phyloP scores from a whole-genome alignment of 352 stramenopile genomes.

The Thalassiosira livingstoniorum region DNA sequence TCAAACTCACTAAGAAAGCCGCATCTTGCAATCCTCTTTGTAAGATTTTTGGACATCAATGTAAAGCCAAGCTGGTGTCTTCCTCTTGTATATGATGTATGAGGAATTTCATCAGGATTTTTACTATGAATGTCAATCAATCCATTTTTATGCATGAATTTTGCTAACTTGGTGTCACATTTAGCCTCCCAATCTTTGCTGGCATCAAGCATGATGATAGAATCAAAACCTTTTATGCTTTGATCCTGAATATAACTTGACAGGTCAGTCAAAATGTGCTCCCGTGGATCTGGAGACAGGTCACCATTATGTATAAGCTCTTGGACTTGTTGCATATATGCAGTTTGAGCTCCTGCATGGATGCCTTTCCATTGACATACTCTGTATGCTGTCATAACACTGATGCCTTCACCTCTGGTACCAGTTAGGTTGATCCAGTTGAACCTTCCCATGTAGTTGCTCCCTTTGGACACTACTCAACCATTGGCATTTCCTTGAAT shows the following conservation, averaged over 20 bases:
- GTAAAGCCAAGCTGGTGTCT: conserved; percentile 11
- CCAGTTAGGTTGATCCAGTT: not conserved
- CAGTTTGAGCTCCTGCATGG: conserved; percentile 15
- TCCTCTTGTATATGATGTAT: not conserved
- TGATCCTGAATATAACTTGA: not conserved
- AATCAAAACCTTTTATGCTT: not conserved
- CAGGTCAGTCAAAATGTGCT: not conserved
- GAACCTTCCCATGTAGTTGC: not conserved
- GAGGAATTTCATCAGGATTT: not conserved
- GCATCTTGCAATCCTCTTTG: not conserved
- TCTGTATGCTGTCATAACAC: conserved; percentile 33
- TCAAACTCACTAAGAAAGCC: conserved; percentile 21
- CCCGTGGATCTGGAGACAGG: conserved; percentile 7
- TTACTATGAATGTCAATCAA: conserved; percentile 20
- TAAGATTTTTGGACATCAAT: not conserved
- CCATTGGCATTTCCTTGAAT: not conserved
- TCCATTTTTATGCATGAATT: conserved; percentile 12
- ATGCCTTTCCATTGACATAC: conserved; percentile 20
- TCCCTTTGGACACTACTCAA: not conserved
- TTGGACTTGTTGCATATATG: conserved; percentile 18
- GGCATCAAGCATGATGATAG: conserved; percentile 41
- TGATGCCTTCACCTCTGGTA: conserved; percentile 14
- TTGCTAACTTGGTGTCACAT: not conserved
- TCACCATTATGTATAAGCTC: not conserved
- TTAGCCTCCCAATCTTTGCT: conserved; percentile 13